Evolutionary conservation across 306 rosid genomes (phyloP), one percentile per base, ranked within the genome.

Genomic region (Lathyrus oleraceus): DNA sequence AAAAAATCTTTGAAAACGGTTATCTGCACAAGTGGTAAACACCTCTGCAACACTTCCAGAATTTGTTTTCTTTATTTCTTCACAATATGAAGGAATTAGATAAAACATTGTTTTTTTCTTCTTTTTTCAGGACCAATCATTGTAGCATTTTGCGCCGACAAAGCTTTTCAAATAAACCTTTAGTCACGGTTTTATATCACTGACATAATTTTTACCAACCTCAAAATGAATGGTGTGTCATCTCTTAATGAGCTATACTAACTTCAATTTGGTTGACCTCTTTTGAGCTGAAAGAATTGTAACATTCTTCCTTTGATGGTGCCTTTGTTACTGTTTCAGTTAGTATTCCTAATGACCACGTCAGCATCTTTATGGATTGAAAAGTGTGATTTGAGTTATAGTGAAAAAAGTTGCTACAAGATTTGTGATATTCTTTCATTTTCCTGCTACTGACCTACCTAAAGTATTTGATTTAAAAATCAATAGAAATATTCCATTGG

Each of bases 21-120:
- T 85, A 79, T 90, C 98, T 17, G 82, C 68, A 69, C 93, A 91
- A 17, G 79, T 32, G 45, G 90, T 90, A 65, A 81, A 85, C 63
- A 93, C 83, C 82, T 93, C 94, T 8, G 97, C 97, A 78, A 87
- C 67, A 78, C 88, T 93, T 57, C 97, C 97, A 28, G 94, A 96
- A 72, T 87, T 93, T 38, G 81, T 65, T 73, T 79, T 88, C 87
- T 81, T 93, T 70, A 90, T 80, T 79, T 88, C 79, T 61, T 81
- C 87, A 54, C 90, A 90, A 61, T 76, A 90, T 0, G 90, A 81
- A 62, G 98, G 98, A 71, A 93, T 91, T 71, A 85, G 79, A 75
- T 84, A 85, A 76, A 85, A 93, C 1, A n/a, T n/a, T n/a, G n/a
- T n/a, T n/a, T n/a, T n/a, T n/a, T n/a, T n/a, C n/a, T n/a, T n/a